These are phyloP conservation scores for Ailanthus altissimus DNA, from an alignment of 345 rosid genomes.

Conservation along the genomic window DNA sequence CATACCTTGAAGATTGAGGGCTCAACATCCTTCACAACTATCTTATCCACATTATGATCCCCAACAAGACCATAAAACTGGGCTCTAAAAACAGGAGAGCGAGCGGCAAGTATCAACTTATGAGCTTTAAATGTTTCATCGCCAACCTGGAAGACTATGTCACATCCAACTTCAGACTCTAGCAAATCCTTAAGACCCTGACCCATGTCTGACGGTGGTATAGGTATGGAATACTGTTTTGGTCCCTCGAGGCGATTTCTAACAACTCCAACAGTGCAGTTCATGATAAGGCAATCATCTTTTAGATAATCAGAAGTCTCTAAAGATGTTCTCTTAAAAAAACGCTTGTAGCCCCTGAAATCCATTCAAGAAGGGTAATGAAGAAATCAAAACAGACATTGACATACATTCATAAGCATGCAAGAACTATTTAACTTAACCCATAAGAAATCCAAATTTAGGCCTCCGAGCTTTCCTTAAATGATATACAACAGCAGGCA, in stretches of 20 bases:
- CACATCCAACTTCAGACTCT: constrained; percentile 77
- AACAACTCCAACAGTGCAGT: constrained; percentile 94
- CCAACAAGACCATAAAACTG: constrained; percentile 92
- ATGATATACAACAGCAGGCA: background rate
- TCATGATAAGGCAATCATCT: constrained; percentile 77
- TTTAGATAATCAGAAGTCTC: constrained; percentile 82
- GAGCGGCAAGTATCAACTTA: constrained; percentile 84
- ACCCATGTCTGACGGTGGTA: constrained; percentile 80
- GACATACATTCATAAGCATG: background rate
- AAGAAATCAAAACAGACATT: background rate
- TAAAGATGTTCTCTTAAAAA: constrained; percentile 63
- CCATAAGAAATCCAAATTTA: background rate
- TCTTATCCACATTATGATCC: constrained; percentile 52
- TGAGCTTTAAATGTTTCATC: constrained; percentile 83
- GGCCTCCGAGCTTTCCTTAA: background rate
- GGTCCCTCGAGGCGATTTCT: constrained; percentile 75
- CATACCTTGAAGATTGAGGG: constrained; percentile 87
- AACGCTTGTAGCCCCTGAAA: constrained; percentile 96
- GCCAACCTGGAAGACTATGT: constrained; percentile 71
- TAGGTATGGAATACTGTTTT: constrained; percentile 52
- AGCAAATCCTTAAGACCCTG: constrained; percentile 64
- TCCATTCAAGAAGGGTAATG: constrained; percentile 2
- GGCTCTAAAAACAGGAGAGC: constrained; percentile 93
- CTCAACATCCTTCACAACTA: constrained; percentile 68
- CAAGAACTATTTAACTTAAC: background rate